Evolutionary conservation across 768 basidiomycete genomes (phyloP), one percentile per base, ranked within the genome.

Genomic region (Pleurotus citrinopileatus): DNA sequence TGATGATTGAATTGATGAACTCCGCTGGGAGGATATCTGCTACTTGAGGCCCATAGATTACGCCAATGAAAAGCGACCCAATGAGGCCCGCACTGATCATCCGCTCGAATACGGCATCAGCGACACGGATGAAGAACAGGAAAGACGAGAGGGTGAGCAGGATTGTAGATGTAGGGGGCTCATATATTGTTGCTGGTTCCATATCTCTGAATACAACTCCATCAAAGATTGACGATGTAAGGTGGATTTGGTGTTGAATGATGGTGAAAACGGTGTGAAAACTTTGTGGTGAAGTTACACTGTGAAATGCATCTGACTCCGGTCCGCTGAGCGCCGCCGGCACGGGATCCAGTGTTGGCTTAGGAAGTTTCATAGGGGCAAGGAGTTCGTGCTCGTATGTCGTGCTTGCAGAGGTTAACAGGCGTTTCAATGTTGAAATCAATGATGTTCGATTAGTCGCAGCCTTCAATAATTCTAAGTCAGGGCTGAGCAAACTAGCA

Each of bases 21-120:
- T 66, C 59, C 9, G 60, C 48, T 3, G 72, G 69, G 3, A 81
- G 60, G 56, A 85, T 77, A 28, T 67, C 66, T 2, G 75, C 73
- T 0, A 77, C 67, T 6, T 84, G 79, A 5, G 73, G 67, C 6
- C 84, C 83, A 62, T 72, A 84, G 5, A 84, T 63, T 56, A 83
- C 73, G 5, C 85, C 84, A 9, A 84, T 59, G 19, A 72, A 61
- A n/a, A 83, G 73, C 29, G 83, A 76, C 3, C 82, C 83, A 34
- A 86, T 65, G 7, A 74, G 64, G 3, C 72, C 69, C 32, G 78
- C 80, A 57, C 78, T 68, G 8, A 82, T 64, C 3, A 65, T 19
- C 29, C 58, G 57, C 40, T 77, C 67, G 12, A 76, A 73, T 12
- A 79, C n/a, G 26, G 63, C 60, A 19, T 81, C 72, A 15, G 73